These are phyloP conservation scores for Trametes polyzona DNA, from an alignment of 1,284 basidiomycete genomes.

Conservation along the genomic window DNA sequence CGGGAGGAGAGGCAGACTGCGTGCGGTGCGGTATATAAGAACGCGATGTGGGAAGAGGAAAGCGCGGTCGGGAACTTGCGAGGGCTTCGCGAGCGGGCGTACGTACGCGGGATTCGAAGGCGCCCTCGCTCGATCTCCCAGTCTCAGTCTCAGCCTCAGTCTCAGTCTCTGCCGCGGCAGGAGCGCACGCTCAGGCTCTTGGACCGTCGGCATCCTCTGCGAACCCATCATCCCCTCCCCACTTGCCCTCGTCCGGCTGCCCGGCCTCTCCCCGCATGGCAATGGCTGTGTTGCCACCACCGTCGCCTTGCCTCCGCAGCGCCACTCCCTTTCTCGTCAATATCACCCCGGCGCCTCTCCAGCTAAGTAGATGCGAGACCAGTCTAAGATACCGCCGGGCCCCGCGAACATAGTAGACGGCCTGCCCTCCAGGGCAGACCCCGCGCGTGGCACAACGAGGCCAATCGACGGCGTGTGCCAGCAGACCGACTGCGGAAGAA, in stretches of 20 bases:
- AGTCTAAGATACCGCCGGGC: not conserved
- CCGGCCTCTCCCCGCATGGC: not conserved
- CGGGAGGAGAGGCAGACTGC: not conserved
- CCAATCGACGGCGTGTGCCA: not conserved
- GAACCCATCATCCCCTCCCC: not conserved
- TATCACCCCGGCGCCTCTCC: not conserved
- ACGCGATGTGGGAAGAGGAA: slow-evolving; percentile 24
- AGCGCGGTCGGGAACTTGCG: slow-evolving; percentile 23
- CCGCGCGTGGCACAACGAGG: not conserved
- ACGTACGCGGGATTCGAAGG: slow-evolving; percentile 20
- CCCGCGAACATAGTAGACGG: too few species aligned
- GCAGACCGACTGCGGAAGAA: not conserved
- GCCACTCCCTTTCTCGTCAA: not conserved
- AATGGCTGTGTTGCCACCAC: slow-evolving; percentile 11
- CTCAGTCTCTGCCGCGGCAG: not conserved
- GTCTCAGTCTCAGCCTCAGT: not conserved
- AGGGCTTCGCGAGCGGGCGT: slow-evolving; percentile 16
- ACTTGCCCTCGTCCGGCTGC: not conserved
- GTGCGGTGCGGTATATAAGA: slow-evolving; percentile 24
- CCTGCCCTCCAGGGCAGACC: too few species aligned
- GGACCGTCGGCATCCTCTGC: not conserved
- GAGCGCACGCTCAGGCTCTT: too few species aligned
- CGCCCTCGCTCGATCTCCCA: not conserved
- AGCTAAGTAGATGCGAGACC: too few species aligned
- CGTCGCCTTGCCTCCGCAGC: slow-evolving; percentile 13